Percentiles rank a stretch among this genome's conserved stretches.
Conservation (phyloP, 2,329 filamentous ascomycete genomes). For the Tolypocladium ovalisporum region DNA sequence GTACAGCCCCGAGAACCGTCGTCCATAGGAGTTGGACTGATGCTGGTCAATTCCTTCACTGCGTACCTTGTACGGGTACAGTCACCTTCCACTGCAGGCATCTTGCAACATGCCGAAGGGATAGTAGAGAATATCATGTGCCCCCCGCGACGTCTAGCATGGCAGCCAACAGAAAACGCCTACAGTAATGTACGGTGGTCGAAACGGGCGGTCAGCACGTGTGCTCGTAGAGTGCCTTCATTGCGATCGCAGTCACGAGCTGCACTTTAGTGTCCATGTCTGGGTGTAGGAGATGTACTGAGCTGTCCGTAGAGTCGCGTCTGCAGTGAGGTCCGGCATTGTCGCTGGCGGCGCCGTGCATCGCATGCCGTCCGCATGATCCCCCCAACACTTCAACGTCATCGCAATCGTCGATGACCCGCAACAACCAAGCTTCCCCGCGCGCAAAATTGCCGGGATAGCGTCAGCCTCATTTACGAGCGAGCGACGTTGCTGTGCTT, state of each 20-base stretch:
- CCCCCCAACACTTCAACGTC: neutral
- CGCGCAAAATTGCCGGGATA: neutral
- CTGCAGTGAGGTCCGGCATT: too few species aligned
- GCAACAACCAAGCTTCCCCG: neutral
- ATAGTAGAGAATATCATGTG: neutral
- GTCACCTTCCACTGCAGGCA: neutral
- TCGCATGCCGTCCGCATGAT: neutral
- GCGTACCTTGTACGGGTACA: too few species aligned
- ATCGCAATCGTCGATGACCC: neutral
- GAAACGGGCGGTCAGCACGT: neutral
- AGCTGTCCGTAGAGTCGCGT: too few species aligned
- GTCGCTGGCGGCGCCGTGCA: neutral
- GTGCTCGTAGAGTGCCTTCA: too few species aligned
- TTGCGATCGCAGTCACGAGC: neutral
- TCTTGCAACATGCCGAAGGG: neutral
- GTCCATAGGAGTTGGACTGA: too few species aligned
- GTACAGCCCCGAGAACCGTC: neutral
- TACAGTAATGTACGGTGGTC: neutral
- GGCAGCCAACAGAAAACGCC: neutral
- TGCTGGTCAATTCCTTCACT: too few species aligned
- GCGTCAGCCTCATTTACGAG: neutral
- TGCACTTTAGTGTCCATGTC: neutral
- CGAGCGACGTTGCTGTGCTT: too few species aligned
- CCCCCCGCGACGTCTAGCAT: too few species aligned
- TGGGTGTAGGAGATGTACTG: neutral